Base-by-base conservation (phyloP, 2,329 filamentous ascomycete genomes). In the Ophiobolus disseminans region DNA sequence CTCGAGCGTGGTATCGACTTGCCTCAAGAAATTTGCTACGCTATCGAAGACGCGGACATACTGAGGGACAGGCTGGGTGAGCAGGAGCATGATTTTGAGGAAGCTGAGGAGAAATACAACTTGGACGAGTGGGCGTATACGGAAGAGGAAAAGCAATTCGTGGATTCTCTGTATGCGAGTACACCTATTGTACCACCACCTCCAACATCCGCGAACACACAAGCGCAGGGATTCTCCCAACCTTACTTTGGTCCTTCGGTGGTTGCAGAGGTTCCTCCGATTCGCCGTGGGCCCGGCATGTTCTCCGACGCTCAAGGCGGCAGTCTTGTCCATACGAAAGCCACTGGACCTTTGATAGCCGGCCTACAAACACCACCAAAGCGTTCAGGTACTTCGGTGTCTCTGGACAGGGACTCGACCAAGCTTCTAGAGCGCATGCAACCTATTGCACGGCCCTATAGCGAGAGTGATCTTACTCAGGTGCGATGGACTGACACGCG, bases 81-180 rank as follows among this genome's bases (percentile, higher is more conserved):
- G 6, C 3, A 40, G 13, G 45, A 54, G 13, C 34, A 22, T 20
- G 40, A 35, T 3, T 50, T 47, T 39, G 41, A 49, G 19, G 26
- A 50, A 19, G 41, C 39, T 3, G 50, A 54, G 22, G 45, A 47
- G 7, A 31, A 36, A 4, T 54, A 54, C 23, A 41, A 47, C 17
- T 4, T 28, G 16, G 28, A 35, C n/a, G 44, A 47, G 30, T 54
- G 50, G 50, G 39, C 16, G 19, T 54, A 50, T 19, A 54, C 50
- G 5, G 30, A 40, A 17, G 41, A 25, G 14, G 44, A 47, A 21
- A 34, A n/a, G 2, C 2, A 19, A 3, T 47, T 47, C 20, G 25
- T 47, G 2, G 17, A 46, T 37, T 30, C 35, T 30, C 11, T 31
- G 13, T 31, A 13, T 14, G 28, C 13, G 5, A n/a, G 7, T 14